Evolutionary conservation across 257 asterid species (phyloP), one percentile per base, ranked within the genome.

Genomic region (Nicotiana benthamiana): DNA sequence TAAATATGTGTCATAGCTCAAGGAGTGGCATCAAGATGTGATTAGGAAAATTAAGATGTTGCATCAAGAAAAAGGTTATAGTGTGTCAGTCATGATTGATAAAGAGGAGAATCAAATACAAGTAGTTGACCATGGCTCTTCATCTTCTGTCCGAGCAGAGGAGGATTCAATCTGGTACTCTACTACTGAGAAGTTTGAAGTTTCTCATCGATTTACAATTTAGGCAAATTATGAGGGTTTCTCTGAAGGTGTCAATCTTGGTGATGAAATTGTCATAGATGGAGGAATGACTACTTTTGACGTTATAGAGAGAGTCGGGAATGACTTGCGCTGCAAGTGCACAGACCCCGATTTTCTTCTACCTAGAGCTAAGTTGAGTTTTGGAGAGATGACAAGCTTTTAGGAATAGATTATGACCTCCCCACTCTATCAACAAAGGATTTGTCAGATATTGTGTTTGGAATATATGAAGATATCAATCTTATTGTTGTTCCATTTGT

Each of bases 211-310:
- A 3, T 86, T 91, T 76, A 93, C 98, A 6, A 84, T 93, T 81
- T 94, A 88, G 79, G 96, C 96, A 0, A 91, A 80, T 81, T 87
- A 87, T 28, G 91, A 90, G 89, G 96, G 93, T 83, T 90, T 93
- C 82, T 83, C 93, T 75, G 98, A 92, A 86, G 98, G 94, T 74
- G 87, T 93, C 79, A 84, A 88, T 17, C 79, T 87, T 74, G 97
- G 97, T 46, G 98, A 93, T 83, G 94, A 92, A 66, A 82, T 93
- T 63, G 94, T 93, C 28, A 84, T 92, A 78, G 98, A 93, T 82
- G 98, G 97, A 81, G 98, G 98, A 84, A 94, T 94, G 96, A 92
- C 94, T 11, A 92, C 92, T 4, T 94, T 94, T 70, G 88, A 92
- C 82, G 96, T 94, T 72, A 75, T 88, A 0, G 94, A 92, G 51